phyloP scores from a whole-genome alignment of 192 early-diverging fungal genomes.

The Backusella tarrabulga region DNA sequence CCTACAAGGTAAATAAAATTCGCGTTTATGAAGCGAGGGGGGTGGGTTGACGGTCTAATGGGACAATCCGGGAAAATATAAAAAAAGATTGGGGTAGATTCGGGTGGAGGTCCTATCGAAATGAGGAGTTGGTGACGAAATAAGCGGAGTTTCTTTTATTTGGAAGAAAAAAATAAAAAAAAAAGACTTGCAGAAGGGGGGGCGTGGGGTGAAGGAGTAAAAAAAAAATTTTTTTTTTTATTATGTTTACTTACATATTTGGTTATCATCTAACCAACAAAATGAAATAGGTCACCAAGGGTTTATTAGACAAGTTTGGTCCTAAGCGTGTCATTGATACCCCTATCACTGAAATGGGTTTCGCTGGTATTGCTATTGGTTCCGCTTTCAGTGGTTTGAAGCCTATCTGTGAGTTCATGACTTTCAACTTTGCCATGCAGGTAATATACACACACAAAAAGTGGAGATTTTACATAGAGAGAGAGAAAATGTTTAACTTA shows the following conservation, averaged over 20 bases:
- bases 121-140: neutral
- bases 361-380: slow-evolving; percentile 94
- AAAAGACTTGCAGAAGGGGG: neutral
- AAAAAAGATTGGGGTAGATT: slow-evolving; percentile 19
- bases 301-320: slow-evolving; percentile 96
- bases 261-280: neutral
- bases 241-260: neutral
- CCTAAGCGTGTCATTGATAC: slow-evolving; percentile 97
- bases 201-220: neutral
- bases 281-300: slow-evolving; percentile 85
- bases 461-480: neutral
- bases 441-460: slow-evolving; percentile 39
- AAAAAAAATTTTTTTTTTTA: neutral
- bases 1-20: slow-evolving; percentile 84
- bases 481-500: neutral
- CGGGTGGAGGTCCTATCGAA: neutral
- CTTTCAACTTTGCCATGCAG: slow-evolving; percentile 99
- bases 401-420: slow-evolving; percentile 99
- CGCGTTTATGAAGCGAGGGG: neutral
- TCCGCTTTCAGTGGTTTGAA: slow-evolving; percentile 90
- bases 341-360: slow-evolving; percentile 98
- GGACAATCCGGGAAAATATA: slow-evolving; percentile 33
- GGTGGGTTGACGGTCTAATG: slow-evolving; percentile 3
- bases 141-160: neutral
- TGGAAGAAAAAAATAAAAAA: slow-evolving; percentile 12